These are phyloP conservation scores for Magnolia officinalis DNA, from an alignment of 164 flowering plant species.

Conservation along the genomic window DNA sequence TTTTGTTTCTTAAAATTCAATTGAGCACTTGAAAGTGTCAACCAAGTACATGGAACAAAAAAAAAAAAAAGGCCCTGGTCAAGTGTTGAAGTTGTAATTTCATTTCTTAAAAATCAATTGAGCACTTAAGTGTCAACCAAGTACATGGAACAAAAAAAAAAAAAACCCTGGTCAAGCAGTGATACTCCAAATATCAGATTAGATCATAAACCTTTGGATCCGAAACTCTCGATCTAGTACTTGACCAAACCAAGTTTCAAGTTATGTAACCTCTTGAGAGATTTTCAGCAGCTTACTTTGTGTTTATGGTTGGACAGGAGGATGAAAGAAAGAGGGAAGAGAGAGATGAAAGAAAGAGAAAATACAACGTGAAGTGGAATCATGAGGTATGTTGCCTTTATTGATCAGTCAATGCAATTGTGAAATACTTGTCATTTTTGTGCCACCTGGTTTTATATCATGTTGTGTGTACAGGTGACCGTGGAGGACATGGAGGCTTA, in stretches of 20 bases:
- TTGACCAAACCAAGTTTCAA: background rate
- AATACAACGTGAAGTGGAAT: conserved; percentile 75
- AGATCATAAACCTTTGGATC: background rate
- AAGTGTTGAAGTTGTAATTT: no score
- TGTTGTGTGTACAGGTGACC: conserved; percentile 47
- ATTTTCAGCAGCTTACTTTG: background rate
- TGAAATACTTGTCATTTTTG: background rate
- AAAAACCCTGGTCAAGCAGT: no score
- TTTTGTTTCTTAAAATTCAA: no score
- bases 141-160: no score
- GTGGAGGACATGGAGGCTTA: conserved; percentile 86
- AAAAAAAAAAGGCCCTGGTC: no score
- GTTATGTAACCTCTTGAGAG: background rate
- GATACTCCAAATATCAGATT: background rate
- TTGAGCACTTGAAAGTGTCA: no score
- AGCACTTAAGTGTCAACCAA: no score
- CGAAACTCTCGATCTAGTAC: background rate
- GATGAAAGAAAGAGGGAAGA: conserved; percentile 73
- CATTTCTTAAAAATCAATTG: no score
- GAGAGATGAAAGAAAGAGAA: conserved; percentile 81
- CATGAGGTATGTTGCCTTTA: conserved; percentile 53
- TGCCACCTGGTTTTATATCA: background rate
- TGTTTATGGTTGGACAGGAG: conserved; percentile 48
- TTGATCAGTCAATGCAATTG: background rate
- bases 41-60: no score